Conservation (phyloP, 106 monocot genomes). For the Vanilla planifolia region DNA sequence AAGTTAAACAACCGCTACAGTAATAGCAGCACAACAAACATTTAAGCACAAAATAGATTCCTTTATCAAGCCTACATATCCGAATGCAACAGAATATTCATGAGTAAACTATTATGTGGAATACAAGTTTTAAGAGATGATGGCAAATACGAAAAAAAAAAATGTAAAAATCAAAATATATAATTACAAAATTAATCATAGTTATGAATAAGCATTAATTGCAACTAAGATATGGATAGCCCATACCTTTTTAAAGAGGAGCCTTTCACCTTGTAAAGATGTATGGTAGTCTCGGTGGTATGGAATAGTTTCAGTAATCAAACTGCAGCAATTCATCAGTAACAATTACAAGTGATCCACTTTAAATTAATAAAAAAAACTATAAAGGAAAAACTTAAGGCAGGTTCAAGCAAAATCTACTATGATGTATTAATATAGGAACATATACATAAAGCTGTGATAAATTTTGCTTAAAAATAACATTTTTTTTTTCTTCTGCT, state of each 20-base stretch:
- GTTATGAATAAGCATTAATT: conserved; percentile 1
- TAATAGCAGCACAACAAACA: background rate
- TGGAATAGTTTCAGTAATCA: conserved; percentile 83
- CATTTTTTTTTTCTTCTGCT: too few relatives aligned
- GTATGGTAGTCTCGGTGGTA: conserved; percentile 46
- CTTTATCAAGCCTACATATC: background rate
- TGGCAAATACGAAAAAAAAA: background rate
- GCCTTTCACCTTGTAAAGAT: conserved; percentile 32
- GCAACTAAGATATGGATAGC: conserved; percentile 2
- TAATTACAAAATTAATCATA: too few relatives aligned
- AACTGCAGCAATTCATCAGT: conserved; percentile 60
- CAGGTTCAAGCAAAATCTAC: too few relatives aligned
- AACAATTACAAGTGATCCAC: too few relatives aligned
- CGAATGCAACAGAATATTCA: background rate
- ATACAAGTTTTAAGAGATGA: background rate
- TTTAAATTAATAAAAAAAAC: too few relatives aligned
- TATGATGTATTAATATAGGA: too few relatives aligned
- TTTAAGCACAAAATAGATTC: background rate
- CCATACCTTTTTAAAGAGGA: conserved; percentile 37
- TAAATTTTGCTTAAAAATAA: too few relatives aligned
- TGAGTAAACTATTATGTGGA: background rate
- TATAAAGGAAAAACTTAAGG: too few relatives aligned
- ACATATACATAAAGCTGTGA: too few relatives aligned
- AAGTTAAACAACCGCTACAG: conserved; percentile 53
- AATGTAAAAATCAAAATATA: background rate